phyloP scores from a whole-genome alignment of 257 asterid genomes.

The Lycium barbarum region DNA sequence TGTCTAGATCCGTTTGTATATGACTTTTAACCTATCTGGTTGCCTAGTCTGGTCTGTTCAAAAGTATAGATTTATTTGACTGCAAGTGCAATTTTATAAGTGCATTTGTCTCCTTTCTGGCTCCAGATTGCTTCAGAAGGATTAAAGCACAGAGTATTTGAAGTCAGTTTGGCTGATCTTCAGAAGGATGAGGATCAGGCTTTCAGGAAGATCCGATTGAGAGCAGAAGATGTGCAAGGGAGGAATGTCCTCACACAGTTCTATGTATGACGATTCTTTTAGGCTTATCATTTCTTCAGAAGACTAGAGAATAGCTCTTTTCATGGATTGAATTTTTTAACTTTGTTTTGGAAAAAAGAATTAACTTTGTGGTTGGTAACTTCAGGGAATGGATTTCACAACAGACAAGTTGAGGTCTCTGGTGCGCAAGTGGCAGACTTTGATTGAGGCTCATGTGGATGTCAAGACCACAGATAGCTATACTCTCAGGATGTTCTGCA shows the following conservation, averaged over 20 bases:
- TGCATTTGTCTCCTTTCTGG: neutral
- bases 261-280: conserved; percentile 30
- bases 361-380: neutral
- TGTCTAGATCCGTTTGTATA: neutral
- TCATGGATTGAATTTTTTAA: neutral
- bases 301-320: neutral
- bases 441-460: conserved; percentile 75
- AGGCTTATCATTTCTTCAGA: neutral
- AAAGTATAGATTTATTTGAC: neutral
- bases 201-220: conserved; percentile 43
- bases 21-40: neutral
- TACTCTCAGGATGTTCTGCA: conserved; percentile 68
- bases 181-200: conserved; percentile 43
- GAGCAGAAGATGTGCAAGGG: conserved; percentile 46
- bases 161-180: conserved; percentile 43
- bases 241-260: conserved; percentile 42
- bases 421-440: conserved; percentile 66
- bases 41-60: neutral
- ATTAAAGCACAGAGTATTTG: conserved; percentile 40
- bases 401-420: conserved; percentile 72
- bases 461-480: conserved; percentile 70
- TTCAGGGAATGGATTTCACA: conserved; percentile 75
- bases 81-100: neutral
- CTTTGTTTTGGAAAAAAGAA: neutral
- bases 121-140: conserved; percentile 44